Evolutionary conservation across 139 green algal species (phyloP), one percentile per base, ranked within the genome.

Genomic region (Chlorella vulgaris): DNA sequence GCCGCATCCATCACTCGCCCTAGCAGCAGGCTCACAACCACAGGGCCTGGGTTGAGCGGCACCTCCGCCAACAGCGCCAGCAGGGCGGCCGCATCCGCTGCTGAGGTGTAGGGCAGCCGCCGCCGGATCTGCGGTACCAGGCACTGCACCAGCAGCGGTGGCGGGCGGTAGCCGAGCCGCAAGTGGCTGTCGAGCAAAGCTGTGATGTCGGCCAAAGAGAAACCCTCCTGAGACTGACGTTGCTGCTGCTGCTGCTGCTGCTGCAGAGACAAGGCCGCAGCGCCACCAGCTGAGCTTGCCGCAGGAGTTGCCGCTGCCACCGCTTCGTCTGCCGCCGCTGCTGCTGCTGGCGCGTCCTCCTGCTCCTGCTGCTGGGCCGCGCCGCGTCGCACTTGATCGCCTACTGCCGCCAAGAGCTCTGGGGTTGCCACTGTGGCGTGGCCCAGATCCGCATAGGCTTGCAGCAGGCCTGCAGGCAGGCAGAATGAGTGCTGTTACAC

Each of bases 391-490:
- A 89, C 83, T 70, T 91, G 88, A 28, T 87, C 63, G 3, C 70
- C 81, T 29, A 74, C 71, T 0, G 87, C 80, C 47, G n/a, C 38
- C 24, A 91, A 68, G 26, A 91, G 77, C 66, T 91, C 88, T 15
- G 84, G 83, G 7, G 90, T 74, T 24, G 84, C 70, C 24, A 91
- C 87, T 2, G 60, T 86, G 35, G 3, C 58, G 61, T 91, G 88
- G 1, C 33, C 26, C 33, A 87, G 31, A 35, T 79, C 73, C 3
- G 86, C 87, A 76, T 81, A 91, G 19, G 75, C 83, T 58, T 78
- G 39, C 63, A 90, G 69, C 40, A 87, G 53, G 36, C 50, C 53
- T 50, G 85, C 42, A 8, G 28, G 15, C 35, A 33, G 7, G 28
- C 19, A 29, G 43, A 29, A 2, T 28, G n/a, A 15, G 47, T 10